Conservation (phyloP, 257 asterid species). For the Lithospermum erythrorhizon region DNA sequence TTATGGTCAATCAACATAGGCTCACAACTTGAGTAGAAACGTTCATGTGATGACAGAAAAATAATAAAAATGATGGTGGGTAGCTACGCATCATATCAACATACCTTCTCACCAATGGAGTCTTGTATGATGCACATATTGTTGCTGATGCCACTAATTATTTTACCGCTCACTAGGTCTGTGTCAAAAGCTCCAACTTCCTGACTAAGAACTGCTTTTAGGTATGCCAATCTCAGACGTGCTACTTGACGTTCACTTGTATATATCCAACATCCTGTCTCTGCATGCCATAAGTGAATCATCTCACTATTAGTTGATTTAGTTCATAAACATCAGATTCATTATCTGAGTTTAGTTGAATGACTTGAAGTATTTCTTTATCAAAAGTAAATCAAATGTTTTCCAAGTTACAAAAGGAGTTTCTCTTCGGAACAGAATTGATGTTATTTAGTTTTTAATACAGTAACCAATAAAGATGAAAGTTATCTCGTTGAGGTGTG, state of each 20-base stretch:
- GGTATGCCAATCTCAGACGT: constrained; percentile 49
- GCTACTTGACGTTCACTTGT: constrained; percentile 69
- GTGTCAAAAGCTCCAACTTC: constrained; percentile 75
- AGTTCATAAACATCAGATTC: not conserved
- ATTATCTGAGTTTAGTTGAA: too few species aligned
- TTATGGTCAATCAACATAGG: too few species aligned
- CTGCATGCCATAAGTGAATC: constrained; percentile 28
- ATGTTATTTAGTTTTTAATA: too few species aligned
- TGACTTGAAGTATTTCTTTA: not conserved
- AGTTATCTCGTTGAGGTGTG: too few species aligned
- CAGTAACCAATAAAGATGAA: too few species aligned
- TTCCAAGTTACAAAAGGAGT: too few species aligned
- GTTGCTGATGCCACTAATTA: constrained; percentile 54
- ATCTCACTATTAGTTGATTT: not conserved
- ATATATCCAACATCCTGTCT: constrained; percentile 88
- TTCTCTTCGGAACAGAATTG: too few species aligned
- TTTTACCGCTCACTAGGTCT: constrained; percentile 54
- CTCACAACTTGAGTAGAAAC: too few species aligned
- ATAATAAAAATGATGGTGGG: too few species aligned
- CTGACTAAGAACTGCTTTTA: constrained; percentile 50
- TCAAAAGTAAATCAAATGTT: not conserved
- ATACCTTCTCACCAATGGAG: constrained; percentile 84
- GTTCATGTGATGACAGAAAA: too few species aligned
- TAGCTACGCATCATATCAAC: not conserved
- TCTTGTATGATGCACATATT: constrained; percentile 73